Percentiles rank a stretch among this genome's conserved stretches.
These are phyloP conservation scores for Mycosphaerella sp. DNA, from an alignment of 2,329 filamentous ascomycete species.

Conservation along the genomic window DNA sequence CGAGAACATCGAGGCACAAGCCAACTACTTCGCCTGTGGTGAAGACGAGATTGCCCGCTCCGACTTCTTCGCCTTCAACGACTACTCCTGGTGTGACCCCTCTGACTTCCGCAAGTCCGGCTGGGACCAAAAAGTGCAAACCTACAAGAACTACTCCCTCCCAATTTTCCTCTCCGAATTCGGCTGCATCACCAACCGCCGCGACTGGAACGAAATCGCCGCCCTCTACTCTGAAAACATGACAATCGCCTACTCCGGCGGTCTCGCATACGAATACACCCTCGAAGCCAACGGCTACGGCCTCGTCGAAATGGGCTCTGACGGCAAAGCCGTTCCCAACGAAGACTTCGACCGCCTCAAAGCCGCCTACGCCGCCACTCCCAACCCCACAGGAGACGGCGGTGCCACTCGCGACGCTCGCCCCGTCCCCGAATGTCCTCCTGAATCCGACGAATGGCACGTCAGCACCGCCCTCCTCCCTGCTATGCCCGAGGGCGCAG, in stretches of 20 bases:
- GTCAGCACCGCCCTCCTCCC: constrained; percentile 48
- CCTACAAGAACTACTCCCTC: constrained; percentile 77
- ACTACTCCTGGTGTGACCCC: constrained; percentile 77
- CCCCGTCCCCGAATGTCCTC: constrained; percentile 50
- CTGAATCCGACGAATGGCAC: constrained; percentile 50
- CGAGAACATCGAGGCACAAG: constrained; percentile 76
- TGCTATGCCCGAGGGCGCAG: constrained; percentile 49
- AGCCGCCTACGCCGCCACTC: constrained; percentile 45
- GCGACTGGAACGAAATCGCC: constrained; percentile 71
- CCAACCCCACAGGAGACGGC: constrained; percentile 51
- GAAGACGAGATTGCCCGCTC: constrained; percentile 66
- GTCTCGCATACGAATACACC: constrained; percentile 91
- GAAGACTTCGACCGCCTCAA: constrained; percentile 57
- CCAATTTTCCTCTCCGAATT: constrained; percentile 93
- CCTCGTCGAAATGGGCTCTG: constrained; percentile 59
- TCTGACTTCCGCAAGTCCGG: constrained; percentile 63
- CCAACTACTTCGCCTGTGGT: constrained; percentile 89
- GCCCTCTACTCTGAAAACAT: constrained; percentile 77
- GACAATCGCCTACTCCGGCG: constrained; percentile 86
- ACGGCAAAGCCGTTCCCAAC: constrained; percentile 49
- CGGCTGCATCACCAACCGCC: constrained; percentile 75
- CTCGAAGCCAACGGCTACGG: constrained; percentile 73
- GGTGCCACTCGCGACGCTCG: constrained; percentile 49
- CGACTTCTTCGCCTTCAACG: constrained; percentile 85
- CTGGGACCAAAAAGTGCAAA: constrained; percentile 82